Percentiles rank a stretch among this genome's conserved stretches.
These are phyloP conservation scores for Thecaphora thlaspeos DNA, from an alignment of 1,284 basidiomycete species.

Conservation along the genomic window DNA sequence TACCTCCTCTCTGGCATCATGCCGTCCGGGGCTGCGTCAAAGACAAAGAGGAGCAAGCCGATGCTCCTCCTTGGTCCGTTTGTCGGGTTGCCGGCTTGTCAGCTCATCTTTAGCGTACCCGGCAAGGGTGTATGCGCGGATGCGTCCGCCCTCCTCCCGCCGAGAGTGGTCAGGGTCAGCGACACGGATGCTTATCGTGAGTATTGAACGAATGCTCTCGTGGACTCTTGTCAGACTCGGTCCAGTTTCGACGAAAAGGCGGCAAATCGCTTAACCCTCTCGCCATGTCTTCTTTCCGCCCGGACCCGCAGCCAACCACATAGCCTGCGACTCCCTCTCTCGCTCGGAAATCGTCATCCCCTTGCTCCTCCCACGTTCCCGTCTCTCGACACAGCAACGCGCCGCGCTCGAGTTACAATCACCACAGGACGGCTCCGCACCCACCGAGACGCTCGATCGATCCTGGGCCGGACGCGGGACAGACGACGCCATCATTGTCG, in stretches of 20 bases:
- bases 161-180: conserved; percentile 51
- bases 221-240: not conserved
- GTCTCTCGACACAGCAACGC: conserved; percentile 19
- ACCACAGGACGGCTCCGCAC: conserved; percentile 9
- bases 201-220: too few relatives aligned
- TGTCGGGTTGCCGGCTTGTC: conserved; percentile 59
- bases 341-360: conserved; percentile 59
- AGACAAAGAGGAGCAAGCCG: conserved; percentile 6
- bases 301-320: conserved; percentile 54
- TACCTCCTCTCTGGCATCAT: conserved; percentile 58
- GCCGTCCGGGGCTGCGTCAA: conserved; percentile 22
- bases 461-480: conserved; percentile 49
- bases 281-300: too few relatives aligned
- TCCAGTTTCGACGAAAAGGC: not conserved
- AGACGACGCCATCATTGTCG: conserved; percentile 51
- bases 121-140: conserved; percentile 59
- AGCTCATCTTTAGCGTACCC: conserved; percentile 47
- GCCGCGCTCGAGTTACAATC: conserved; percentile 16
- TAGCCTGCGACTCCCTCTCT: conserved; percentile 59
- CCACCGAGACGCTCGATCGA: not conserved
- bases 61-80: conserved; percentile 59
- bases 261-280: conserved; percentile 59
- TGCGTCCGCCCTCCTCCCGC: conserved; percentile 46
- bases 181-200: conserved; percentile 55
- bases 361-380: conserved; percentile 38